Base-by-base conservation (phyloP, 2,329 filamentous ascomycete genomes). In the Fusarium aywerte region DNA sequence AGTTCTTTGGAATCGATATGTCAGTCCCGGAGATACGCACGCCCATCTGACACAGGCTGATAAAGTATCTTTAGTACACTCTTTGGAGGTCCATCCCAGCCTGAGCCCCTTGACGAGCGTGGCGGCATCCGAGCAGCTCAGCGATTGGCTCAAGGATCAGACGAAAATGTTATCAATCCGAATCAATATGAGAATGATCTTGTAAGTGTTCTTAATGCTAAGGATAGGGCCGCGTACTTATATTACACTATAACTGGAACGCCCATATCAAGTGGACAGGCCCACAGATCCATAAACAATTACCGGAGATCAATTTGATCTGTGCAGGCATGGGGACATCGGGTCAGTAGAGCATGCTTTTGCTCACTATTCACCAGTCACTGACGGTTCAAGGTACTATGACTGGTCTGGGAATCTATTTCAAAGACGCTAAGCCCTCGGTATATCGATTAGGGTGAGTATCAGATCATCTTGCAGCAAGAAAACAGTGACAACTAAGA, bases 181-280 rank as follows among this genome's bases (percentile, higher is more conserved):
- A 84, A 85, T 42, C 85, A 88, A 67, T 88, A 88, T 61, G 82
- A 84, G 23, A 87, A 87, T 45, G 79, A 85, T 16, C 64, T 77
- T 20, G 76, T 77, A 54, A 8, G 4, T 36, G 6, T 4, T 9
- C 2, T 2, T 8, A 12, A n/a, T n/a, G 5, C 5, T 16, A 20
- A 5, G 4, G 9, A 3, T 20, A 3, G 2, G 10, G 7, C 2
- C 3, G 10, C n/a, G 7, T 11, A 6, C 29, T 70, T 11, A 60
- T 21, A 5, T 4, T 0, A 1, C 6, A 3, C 13, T 2, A 83
- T 82, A 85, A 86, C 58, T 85, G 83, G 82, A 79, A 80, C 69
- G 77, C 86, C 3, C 86, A 89, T 64, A 74, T 85, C 12, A 81
- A 80, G 21, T 89, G 86, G 86, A 89, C 86, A 0, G 86, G 86